These are phyloP conservation scores for Pleurotus citrinopileatus DNA, from an alignment of 768 basidiomycete genomes.

Conservation along the genomic window DNA sequence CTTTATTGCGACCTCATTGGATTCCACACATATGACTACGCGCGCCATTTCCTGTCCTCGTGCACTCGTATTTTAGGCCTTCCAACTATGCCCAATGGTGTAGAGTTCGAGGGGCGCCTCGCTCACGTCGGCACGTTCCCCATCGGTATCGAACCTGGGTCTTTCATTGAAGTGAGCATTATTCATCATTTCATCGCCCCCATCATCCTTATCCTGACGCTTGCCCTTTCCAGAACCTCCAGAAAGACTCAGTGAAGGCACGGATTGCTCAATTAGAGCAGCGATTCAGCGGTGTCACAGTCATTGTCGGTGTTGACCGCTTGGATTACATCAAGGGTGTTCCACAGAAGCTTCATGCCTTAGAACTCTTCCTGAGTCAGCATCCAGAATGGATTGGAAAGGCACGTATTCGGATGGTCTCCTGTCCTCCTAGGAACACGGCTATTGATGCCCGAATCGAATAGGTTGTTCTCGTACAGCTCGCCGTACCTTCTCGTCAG, in stretches of 20 bases:
- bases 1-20: conserved; percentile 97
- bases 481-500: conserved; percentile 95
- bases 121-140: conserved; percentile 99
- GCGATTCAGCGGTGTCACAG: conserved; percentile 91
- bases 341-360: conserved; percentile 94
- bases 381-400: conserved; percentile 99
- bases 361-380: conserved; percentile 94
- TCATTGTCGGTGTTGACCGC: conserved; percentile 97
- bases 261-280: conserved; percentile 82
- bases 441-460: neutral
- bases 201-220: conserved; percentile 11
- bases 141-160: conserved; percentile 94
- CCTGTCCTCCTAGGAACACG: neutral
- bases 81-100: conserved; percentile 96
- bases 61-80: conserved; percentile 95
- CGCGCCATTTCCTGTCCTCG: conserved; percentile 97
- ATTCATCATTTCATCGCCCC: neutral
- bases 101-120: conserved; percentile 92
- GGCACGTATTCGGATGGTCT: conserved; percentile 32
- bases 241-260: conserved; percentile 75
- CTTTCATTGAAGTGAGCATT: conserved; percentile 73
- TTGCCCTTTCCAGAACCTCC: conserved; percentile 55
- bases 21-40: conserved; percentile 99
- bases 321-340: conserved; percentile 99
- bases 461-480: conserved; percentile 91